Percentiles rank a stretch among this genome's conserved stretches.
Conservation (phyloP, 1,284 basidiomycete genomes). For the Trametes versicolor region DNA sequence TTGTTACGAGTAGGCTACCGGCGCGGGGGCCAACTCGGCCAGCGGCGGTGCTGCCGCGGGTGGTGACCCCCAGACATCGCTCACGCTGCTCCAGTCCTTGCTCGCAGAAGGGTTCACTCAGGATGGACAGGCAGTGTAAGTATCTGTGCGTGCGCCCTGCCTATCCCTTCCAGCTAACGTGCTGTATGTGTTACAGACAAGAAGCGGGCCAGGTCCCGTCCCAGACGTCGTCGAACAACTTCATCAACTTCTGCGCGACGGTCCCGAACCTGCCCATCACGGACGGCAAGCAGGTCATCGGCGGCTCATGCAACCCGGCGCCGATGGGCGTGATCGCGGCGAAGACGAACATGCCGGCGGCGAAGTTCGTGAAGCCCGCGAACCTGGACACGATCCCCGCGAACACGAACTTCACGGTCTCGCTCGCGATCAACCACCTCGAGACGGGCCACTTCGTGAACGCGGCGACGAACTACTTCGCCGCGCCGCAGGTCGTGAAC, state of each 20-base stretch:
- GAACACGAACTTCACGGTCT: conserved; percentile 58
- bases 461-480: conserved; percentile 62
- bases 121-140: conserved; percentile 54
- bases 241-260: conserved; percentile 60
- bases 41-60: neutral
- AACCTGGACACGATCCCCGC: conserved; percentile 54
- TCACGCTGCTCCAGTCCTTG: conserved; percentile 38
- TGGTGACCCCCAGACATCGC: conserved; percentile 44
- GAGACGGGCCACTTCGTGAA: conserved; percentile 64
- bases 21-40: neutral
- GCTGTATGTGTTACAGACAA: conserved; percentile 34
- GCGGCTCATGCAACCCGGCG: conserved; percentile 44
- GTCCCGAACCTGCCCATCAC: conserved; percentile 48
- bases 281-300: conserved; percentile 40
- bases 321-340: conserved; percentile 56
- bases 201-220: conserved; percentile 57
- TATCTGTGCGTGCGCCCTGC: conserved; percentile 34
- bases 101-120: conserved; percentile 39
- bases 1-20: neutral
- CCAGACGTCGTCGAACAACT: conserved; percentile 60
- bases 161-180: neutral
- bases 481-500: conserved; percentile 67
- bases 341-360: conserved; percentile 55
- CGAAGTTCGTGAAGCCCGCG: conserved; percentile 57
- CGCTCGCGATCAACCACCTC: conserved; percentile 56